A percentile compares a stretch with the other conserved stretches of the same genome.
These are phyloP conservation scores for Metschnikowia santaceciliae DNA, from an alignment of 805 yeast genomes.

Conservation along the genomic window DNA sequence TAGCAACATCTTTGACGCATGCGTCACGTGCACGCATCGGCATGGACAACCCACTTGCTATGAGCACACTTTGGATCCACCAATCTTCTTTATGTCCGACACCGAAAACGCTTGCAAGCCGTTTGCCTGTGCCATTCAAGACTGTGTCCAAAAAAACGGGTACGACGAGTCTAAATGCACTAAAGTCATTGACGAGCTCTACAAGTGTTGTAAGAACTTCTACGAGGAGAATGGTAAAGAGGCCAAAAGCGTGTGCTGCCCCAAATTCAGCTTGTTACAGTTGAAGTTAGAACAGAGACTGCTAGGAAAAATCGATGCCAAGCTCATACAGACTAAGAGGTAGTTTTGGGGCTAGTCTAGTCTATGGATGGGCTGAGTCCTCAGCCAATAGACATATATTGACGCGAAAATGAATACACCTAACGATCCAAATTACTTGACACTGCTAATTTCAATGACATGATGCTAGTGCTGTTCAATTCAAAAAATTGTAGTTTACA, in stretches of 20 bases:
- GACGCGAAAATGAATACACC: background rate
- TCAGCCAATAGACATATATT: too few species aligned
- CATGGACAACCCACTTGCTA: background rate
- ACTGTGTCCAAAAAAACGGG: slow-evolving; percentile 58
- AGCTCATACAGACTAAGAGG: slow-evolving; percentile 25
- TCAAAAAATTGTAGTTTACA: too few species aligned
- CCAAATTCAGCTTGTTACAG: slow-evolving; percentile 58
- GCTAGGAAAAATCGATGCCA: slow-evolving; percentile 56
- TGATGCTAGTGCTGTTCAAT: too few species aligned
- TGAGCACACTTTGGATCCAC: background rate
- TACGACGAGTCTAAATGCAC: slow-evolving; percentile 78
- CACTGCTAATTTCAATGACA: too few species aligned
- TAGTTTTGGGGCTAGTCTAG: background rate
- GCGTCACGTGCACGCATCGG: slow-evolving; percentile 5
- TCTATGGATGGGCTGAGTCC: too few species aligned
- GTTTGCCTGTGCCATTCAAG: slow-evolving; percentile 80
- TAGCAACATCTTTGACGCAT: background rate
- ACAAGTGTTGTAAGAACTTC: slow-evolving; percentile 68
- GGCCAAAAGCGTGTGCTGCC: slow-evolving; percentile 72
- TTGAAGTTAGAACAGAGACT: slow-evolving; percentile 64
- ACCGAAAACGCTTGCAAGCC: slow-evolving; percentile 58
- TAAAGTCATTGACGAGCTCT: slow-evolving; percentile 61
- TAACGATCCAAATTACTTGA: too few species aligned
- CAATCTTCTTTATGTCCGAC: slow-evolving; percentile 1
- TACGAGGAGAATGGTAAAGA: slow-evolving; percentile 58